phyloP scores from a whole-genome alignment of 495 filamentous ascomycete genomes.

The Chaetomidium leptoderma region DNA sequence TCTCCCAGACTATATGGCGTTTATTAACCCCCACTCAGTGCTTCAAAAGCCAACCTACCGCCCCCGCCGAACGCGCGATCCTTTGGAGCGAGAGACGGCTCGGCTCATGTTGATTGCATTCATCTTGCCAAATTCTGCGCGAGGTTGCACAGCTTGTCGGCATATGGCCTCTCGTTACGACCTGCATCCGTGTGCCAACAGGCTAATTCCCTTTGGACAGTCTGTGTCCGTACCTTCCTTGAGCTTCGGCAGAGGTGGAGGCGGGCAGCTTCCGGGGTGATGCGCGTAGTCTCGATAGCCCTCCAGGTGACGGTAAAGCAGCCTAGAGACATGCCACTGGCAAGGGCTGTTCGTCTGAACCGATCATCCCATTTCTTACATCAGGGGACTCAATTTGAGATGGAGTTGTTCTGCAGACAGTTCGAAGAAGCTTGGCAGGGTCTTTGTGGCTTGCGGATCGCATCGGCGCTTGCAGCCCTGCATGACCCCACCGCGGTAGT shows the following conservation, averaged over 20 bases:
- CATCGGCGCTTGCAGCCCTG: not conserved
- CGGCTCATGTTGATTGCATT: conserved; percentile 1
- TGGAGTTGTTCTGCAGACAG: not conserved
- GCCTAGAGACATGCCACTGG: too few relatives aligned
- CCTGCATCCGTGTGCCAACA: not conserved
- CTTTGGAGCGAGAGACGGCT: not conserved
- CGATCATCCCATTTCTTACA: too few relatives aligned
- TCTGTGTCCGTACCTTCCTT: too few relatives aligned
- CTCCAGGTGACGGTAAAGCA: too few relatives aligned
- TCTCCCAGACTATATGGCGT: not conserved
- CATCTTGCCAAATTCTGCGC: not conserved
- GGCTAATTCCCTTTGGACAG: not conserved
- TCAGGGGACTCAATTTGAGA: not conserved
- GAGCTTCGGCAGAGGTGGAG: not conserved
- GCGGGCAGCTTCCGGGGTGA: too few relatives aligned
- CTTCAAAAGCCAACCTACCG: not conserved
- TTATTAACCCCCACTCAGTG: not conserved
- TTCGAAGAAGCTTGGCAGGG: conserved; percentile 7
- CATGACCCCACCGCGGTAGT: not conserved
- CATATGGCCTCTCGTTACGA: not conserved
- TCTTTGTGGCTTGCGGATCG: not conserved
- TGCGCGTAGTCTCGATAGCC: too few relatives aligned
- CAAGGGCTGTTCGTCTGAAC: too few relatives aligned
- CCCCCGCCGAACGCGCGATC: not conserved
- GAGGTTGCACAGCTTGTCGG: not conserved